Evolutionary conservation across 495 filamentous ascomycete genomes (phyloP), one percentile per base, ranked within the genome.

Genomic region (Lindgomyces ingoldianus): DNA sequence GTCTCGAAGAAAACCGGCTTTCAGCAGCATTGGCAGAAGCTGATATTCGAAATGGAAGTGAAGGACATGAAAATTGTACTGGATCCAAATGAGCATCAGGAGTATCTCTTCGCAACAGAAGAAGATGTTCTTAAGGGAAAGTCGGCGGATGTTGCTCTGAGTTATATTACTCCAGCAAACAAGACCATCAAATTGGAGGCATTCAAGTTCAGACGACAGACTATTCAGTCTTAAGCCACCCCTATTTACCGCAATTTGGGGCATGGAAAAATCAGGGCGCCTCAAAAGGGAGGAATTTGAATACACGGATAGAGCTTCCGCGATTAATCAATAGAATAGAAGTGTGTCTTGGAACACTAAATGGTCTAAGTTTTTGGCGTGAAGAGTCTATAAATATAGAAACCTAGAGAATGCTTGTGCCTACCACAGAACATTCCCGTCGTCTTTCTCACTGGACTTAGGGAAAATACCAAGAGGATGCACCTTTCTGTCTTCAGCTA

Each of bases 21-120:
- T 33, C 19, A 45, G 12, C n/a, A 12, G 11, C 33, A 18, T 2
- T 78, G 72, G 75, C 22, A 70, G 53, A 83, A 83, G 67, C 66
- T 77, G 25, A 77, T 74, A 14, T 73, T 79, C 49, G 62, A 66
- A 11, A 74, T 76, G 0, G 72, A 71, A 45, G 68, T 74, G 1
- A 45, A 61, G 47, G 54, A 50, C n/a, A 11, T 49, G 52, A 24
- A 58, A 9, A 36, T 50, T n/a, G 50, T 62, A 41, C 39, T 75
- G 49, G 69, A 73, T 55, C 72, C 70, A 10, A 52, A 58, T 4
- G 75, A 76, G 69, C 75, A 76, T 56, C 75, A 76, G 54, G 42
- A 50, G 29, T 74, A 60, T 57, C 9, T 76, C 21, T 76, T 69
- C 59, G 73, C 66, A 9, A 64, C 65, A 24, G 74, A 76, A 54